Conservation (phyloP, 306 rosid genomes). For the Cucurbita moschata region DNA sequence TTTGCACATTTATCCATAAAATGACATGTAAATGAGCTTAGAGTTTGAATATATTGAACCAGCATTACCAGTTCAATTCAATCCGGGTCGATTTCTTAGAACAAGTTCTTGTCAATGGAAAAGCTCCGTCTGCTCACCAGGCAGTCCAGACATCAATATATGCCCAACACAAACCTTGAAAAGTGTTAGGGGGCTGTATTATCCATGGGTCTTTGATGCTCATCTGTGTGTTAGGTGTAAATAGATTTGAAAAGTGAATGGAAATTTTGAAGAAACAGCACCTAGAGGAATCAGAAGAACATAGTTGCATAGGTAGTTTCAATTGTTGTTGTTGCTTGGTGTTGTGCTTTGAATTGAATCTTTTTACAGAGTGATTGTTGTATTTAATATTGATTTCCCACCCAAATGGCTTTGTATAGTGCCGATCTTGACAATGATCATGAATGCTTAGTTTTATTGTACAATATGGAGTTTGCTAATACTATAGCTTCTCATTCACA, state of each 20-base stretch:
- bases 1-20: neutral
- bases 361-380: neutral
- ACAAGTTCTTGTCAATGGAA: constrained; percentile 81
- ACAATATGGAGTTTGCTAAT: neutral
- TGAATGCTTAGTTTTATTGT: neutral
- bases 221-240: neutral
- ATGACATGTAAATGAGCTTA: neutral
- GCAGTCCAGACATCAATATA: constrained; percentile 46
- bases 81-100: constrained; percentile 76
- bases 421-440: neutral
- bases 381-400: neutral
- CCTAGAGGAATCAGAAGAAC: neutral
- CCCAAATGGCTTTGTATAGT: constrained; percentile 10
- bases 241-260: constrained; percentile 5
- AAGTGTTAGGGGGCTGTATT: neutral
- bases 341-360: neutral
- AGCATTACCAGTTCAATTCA: constrained; percentile 70
- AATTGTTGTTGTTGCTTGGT: neutral
- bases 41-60: constrained; percentile 6
- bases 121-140: constrained; percentile 47
- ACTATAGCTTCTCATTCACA: neutral
- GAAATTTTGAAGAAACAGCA: neutral
- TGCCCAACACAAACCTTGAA: constrained; percentile 72
- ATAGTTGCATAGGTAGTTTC: neutral
- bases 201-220: neutral